Base-by-base conservation (phyloP, 768 basidiomycete genomes). In the Exsudoporus frostii region DNA sequence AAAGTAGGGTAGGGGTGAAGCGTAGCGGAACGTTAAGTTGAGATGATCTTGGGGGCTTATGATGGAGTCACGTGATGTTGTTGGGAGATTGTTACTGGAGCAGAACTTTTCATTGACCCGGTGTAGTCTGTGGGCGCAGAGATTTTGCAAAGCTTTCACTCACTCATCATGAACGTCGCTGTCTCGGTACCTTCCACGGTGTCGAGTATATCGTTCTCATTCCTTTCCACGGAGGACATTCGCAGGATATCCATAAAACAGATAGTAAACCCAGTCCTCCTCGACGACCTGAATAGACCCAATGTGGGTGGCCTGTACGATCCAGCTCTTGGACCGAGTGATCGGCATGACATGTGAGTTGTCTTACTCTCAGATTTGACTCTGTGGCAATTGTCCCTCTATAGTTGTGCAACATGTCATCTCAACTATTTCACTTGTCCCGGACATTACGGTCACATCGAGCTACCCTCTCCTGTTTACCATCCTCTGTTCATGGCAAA, bases 361-460 rank as follows among this genome's bases (percentile, higher is more conserved):
- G 43, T 36, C 51, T 13, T 38, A 39, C 34, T 51, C 32, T 50
- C 27, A 29, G 29, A 44, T 45, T 42, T 43, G 10, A 40, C 25
- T 25, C 39, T 50, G 20, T 40, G 36, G 7, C 50, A 56, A 63
- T 47, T 20, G 37, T 53, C 37, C 39, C 53, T 32, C 25, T 44
- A 22, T 67, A 99, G 96, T 54, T 99, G 97, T 69, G 77, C 88
- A 57, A 97, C 97, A 71, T 99, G 97, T 68, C 87, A 81, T 53
- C 81, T 97, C 63, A 90, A 85, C 43, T 96, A 93, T 65, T 98
- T 88, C 74, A 87, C 88, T 54, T 99, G 97, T 70, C 95, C 97
- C 2, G 97, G 97, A 17, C 97, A 99, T 71, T 99, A 89, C 73
- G 97, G 97, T 20, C 97, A 98, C 71, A 96, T 99, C 55, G 93